phyloP scores from a whole-genome alignment of 495 filamentous ascomycete species.

The Podospora didyma region DNA sequence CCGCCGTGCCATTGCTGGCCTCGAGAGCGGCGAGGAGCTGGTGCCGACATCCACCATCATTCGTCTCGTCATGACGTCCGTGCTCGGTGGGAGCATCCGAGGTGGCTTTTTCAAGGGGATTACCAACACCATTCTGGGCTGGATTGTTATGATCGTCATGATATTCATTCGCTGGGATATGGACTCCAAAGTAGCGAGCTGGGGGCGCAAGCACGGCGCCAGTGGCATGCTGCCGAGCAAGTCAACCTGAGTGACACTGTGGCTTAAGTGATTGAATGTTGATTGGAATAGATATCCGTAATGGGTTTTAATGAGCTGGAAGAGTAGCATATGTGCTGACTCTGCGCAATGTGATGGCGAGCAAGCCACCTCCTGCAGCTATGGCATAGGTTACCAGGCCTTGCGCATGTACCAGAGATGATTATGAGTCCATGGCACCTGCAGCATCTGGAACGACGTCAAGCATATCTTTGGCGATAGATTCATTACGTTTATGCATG shows the following conservation, averaged over 20 bases:
- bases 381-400: too few relatives aligned
- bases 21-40: conserved; percentile 51
- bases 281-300: too few relatives aligned
- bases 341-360: too few relatives aligned
- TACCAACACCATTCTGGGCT: conserved; percentile 49
- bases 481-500: too few relatives aligned
- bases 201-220: conserved; percentile 49
- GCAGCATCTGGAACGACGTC: too few relatives aligned
- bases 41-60: conserved; percentile 54
- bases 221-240: conserved; percentile 18
- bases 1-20: conserved; percentile 51
- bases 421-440: too few relatives aligned
- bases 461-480: too few relatives aligned
- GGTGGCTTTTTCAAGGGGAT: conserved; percentile 47
- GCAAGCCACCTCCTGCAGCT: too few relatives aligned
- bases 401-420: too few relatives aligned
- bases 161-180: conserved; percentile 52
- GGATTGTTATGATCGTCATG: conserved; percentile 49
- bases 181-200: conserved; percentile 55
- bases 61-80: conserved; percentile 59
- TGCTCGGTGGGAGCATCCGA: conserved; percentile 59
- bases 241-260: not conserved
- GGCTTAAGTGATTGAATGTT: not conserved
- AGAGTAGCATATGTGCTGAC: too few relatives aligned
- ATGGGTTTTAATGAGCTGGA: too few relatives aligned